phyloP scores from a whole-genome alignment of 129 eudicot species.

The Flaveria robusta region DNA sequence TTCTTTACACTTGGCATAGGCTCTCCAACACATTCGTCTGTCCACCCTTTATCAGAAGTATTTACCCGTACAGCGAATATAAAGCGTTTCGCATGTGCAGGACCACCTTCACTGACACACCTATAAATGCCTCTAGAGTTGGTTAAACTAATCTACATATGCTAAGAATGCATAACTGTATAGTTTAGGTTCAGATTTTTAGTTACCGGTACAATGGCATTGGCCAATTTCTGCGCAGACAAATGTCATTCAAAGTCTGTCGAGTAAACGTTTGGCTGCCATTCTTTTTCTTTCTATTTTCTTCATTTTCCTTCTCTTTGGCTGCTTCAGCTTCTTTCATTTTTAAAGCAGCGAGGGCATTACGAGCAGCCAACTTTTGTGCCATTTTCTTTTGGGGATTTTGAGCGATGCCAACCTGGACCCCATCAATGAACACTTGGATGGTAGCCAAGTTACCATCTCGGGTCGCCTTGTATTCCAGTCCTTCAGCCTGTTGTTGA shows the following conservation, averaged over 20 bases:
- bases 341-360: constrained; percentile 83
- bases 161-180: not conserved
- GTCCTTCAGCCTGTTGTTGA: constrained; percentile 98
- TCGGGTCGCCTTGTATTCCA: constrained; percentile 91
- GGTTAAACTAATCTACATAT: not conserved
- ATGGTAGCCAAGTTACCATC: constrained; percentile 90
- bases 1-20: constrained; percentile 99
- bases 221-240: constrained; percentile 98
- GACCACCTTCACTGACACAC: constrained; percentile 96
- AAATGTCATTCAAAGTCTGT: constrained; percentile 94
- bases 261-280: constrained; percentile 84
- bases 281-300: constrained; percentile 67
- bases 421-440: constrained; percentile 80
- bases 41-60: constrained; percentile 91
- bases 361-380: constrained; percentile 93
- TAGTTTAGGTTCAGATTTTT: not conserved
- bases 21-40: constrained; percentile 94
- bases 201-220: constrained; percentile 87
- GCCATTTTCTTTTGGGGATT: constrained; percentile 99
- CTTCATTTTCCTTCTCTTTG: constrained; percentile 40
- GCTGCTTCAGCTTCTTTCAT: constrained; percentile 74
- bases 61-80: constrained; percentile 86
- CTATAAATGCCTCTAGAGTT: constrained; percentile 34
- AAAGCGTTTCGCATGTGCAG: constrained; percentile 95
- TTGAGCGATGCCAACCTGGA: constrained; percentile 82